A percentile compares a stretch with the other conserved stretches of the same genome.
phyloP scores from a whole-genome alignment of 176 grass and related monocot genomes.

The Otatea glauca region DNA sequence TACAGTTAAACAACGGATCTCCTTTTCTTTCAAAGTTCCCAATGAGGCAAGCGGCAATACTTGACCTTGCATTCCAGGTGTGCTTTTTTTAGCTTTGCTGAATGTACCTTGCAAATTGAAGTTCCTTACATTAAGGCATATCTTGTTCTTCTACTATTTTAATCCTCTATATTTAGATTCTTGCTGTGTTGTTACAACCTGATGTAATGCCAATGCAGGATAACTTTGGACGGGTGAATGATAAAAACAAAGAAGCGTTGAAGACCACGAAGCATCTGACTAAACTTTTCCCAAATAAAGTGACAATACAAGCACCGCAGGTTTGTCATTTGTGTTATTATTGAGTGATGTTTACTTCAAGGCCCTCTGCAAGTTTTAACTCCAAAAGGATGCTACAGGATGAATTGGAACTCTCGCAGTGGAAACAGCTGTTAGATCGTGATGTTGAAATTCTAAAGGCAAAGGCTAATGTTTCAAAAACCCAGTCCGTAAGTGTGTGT shows the following conservation, averaged over 20 bases:
- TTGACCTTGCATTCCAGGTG: slow-evolving; percentile 93
- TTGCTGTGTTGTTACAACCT: slow-evolving; percentile 32
- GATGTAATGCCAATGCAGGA: slow-evolving; percentile 62
- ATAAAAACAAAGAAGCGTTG: slow-evolving; percentile 86
- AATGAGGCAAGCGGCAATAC: slow-evolving; percentile 72
- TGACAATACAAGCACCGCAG: slow-evolving; percentile 83
- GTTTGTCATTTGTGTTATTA: slow-evolving; percentile 52
- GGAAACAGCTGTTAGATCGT: slow-evolving; percentile 82
- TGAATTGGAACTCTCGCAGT: slow-evolving; percentile 67
- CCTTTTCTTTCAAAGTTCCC: no score
- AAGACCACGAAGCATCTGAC: slow-evolving; percentile 79
- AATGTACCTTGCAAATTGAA: slow-evolving; percentile 33
- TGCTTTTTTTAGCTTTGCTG: slow-evolving; percentile 24
- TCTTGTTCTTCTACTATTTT: background rate
- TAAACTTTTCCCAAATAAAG: slow-evolving; percentile 93
- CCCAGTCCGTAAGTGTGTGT: slow-evolving; percentile 75
- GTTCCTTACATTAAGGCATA: slow-evolving; percentile 2
- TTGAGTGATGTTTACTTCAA: slow-evolving; percentile 3
- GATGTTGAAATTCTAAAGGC: slow-evolving; percentile 92
- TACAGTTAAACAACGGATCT: no score
- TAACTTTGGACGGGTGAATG: slow-evolving; percentile 68
- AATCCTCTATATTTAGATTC: slow-evolving; percentile 9
- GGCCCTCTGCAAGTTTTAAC: slow-evolving; percentile 35
- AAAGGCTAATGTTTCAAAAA: slow-evolving; percentile 81
- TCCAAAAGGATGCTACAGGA: slow-evolving; percentile 57